Conservation (phyloP, 2,329 filamentous ascomycete species). For the Ceratocystis variospora region DNA sequence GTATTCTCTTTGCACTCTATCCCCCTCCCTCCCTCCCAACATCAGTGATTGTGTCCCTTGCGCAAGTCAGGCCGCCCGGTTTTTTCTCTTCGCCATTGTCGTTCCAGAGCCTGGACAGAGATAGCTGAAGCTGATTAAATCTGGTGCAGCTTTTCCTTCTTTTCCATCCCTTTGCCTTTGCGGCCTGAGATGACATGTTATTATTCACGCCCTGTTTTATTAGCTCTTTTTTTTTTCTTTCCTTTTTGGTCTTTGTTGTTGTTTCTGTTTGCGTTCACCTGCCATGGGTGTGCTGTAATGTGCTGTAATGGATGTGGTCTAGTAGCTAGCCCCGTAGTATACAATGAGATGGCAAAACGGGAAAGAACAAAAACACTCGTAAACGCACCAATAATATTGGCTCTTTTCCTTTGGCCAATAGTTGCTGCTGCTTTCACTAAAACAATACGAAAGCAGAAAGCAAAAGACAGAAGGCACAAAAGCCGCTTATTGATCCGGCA, state of each 20-base stretch:
- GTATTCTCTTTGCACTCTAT: background rate
- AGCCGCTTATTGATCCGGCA: background rate
- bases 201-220: background rate
- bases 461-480: background rate
- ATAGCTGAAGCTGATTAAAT: no score
- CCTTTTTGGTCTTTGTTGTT: background rate
- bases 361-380: background rate
- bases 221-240: background rate
- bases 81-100: background rate
- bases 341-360: background rate
- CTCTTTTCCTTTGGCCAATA: background rate
- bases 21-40: background rate
- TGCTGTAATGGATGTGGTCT: background rate
- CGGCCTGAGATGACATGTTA: background rate
- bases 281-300: background rate
- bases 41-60: background rate
- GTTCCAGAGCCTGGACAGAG: no score
- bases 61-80: background rate
- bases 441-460: background rate
- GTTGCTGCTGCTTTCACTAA: background rate
- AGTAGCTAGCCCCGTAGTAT: background rate
- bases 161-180: background rate
- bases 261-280: background rate
- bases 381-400: background rate
- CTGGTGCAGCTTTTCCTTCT: background rate